Percentiles rank a stretch among this genome's conserved stretches.
These are phyloP conservation scores for Triticum urartu DNA, from an alignment of 176 grass and related monocot genomes.

Conservation along the genomic window DNA sequence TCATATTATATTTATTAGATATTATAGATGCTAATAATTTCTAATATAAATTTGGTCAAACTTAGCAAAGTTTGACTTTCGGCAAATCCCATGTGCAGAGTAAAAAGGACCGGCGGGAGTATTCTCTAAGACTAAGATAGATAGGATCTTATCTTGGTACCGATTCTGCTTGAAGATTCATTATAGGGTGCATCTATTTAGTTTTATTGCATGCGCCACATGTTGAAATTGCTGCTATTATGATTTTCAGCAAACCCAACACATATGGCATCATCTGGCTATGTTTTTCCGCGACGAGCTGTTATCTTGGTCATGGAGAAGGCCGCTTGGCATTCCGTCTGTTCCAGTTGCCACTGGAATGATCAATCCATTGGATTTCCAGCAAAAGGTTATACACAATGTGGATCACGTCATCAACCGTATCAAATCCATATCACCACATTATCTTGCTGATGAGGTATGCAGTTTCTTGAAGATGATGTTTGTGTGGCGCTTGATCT, in stretches of 20 bases:
- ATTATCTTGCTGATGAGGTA: constrained; percentile 94
- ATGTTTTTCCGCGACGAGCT: constrained; percentile 99
- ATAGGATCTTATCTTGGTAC: not conserved
- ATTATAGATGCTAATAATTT: too few relatives aligned
- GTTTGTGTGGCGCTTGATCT: not conserved
- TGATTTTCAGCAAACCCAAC: constrained; percentile 84
- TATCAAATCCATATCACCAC: constrained; percentile 82
- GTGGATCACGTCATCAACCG: constrained; percentile 82
- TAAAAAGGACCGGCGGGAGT: too few relatives aligned
- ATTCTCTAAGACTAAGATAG: not conserved
- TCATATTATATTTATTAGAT: too few relatives aligned
- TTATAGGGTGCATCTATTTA: not conserved
- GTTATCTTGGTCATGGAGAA: constrained; percentile 98
- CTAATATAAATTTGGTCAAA: too few relatives aligned
- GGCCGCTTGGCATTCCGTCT: constrained; percentile 84
- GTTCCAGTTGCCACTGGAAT: constrained; percentile 65
- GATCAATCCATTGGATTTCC: constrained; percentile 77
- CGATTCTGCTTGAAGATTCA: not conserved
- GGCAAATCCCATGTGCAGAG: too few relatives aligned
- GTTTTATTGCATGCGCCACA: constrained; percentile 27
- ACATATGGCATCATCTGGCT: constrained; percentile 98
- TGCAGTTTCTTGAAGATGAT: not conserved
- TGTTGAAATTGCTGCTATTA: constrained; percentile 21
- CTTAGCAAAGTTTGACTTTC: too few relatives aligned
- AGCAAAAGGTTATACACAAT: constrained; percentile 91